phyloP scores from a whole-genome alignment of 768 basidiomycete genomes.

The Termitomyces sp. region DNA sequence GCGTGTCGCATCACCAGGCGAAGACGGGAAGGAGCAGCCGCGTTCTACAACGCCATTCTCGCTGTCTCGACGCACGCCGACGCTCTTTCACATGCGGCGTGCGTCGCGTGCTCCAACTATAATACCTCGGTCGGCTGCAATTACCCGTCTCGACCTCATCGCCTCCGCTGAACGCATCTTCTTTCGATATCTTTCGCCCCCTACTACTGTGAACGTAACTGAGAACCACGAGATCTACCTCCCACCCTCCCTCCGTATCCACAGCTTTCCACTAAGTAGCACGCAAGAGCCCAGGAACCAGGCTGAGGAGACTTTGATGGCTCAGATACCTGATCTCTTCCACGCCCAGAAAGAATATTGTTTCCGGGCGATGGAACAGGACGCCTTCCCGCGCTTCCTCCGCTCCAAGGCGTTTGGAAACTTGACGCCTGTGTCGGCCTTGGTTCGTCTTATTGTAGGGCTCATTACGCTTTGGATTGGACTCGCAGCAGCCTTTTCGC shows the following conservation, averaged over 20 bases:
- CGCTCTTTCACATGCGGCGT: slow-evolving; percentile 68
- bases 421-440: slow-evolving; percentile 84
- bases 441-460: slow-evolving; percentile 81
- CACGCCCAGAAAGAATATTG: slow-evolving; percentile 97
- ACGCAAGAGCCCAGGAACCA: slow-evolving; percentile 64
- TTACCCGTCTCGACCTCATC: slow-evolving; percentile 84
- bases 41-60: slow-evolving; percentile 81
- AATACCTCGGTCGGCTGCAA: slow-evolving; percentile 87
- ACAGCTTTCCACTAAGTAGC: slow-evolving; percentile 82
- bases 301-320: slow-evolving; percentile 69
- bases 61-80: slow-evolving; percentile 66
- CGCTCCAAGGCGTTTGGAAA: slow-evolving; percentile 98
- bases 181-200: slow-evolving; percentile 86
- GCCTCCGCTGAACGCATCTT: slow-evolving; percentile 95
- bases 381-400: slow-evolving; percentile 90
- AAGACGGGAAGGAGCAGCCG: slow-evolving; percentile 32
- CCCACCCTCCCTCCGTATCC: slow-evolving; percentile 86
- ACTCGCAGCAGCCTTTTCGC: slow-evolving; percentile 83
- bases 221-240: slow-evolving; percentile 99
- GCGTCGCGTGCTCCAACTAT: slow-evolving; percentile 89
- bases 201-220: slow-evolving; percentile 65
- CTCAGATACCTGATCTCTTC: slow-evolving; percentile 94
- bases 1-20: slow-evolving; percentile 41
- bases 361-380: slow-evolving; percentile 94
- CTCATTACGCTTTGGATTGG: slow-evolving; percentile 91